Evolutionary conservation across 352 stramenopile species (phyloP), one percentile per base, ranked within the genome.

Genomic region (Globisporangium parvum): DNA sequence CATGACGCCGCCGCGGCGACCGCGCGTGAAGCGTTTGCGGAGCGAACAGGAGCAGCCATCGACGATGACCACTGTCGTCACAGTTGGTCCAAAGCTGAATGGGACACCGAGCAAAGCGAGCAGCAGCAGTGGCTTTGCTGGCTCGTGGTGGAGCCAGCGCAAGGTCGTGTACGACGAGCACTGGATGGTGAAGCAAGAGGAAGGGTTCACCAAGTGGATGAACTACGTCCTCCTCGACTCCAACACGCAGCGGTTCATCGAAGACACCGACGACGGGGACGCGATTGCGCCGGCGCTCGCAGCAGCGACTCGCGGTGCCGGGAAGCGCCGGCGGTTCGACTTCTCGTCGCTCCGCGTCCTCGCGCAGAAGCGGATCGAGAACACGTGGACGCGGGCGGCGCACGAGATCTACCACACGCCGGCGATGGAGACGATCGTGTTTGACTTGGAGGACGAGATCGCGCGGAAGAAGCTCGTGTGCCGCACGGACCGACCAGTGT

Each of bases 181-280:
- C 46, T 93, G 85, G 84, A 87, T 91, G 66, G 53, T 67, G 4
- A 90, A 90, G 41, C 85, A 95, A 58, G 80, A 83, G 28, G 67
- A 86, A 59, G 82, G 77, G 0, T 92, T 93, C 47, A 90, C 76
- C 11, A 91, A 88, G 53, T 95, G 85, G 85, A 87, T 93, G 45
- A 95, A 95, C 63, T 93, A 88, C 61, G 84, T 92, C 23, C 57
- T 93, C 0, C 67, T 91, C 6, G 76, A 89, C 31, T 70, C 77
- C 3, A 75, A 70, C 26, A 62, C 64, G 1, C 60, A 83, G 26
- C 70, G 71, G 23, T 56, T 83, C 40, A 42, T 56, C n/a, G 66
- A 65, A 31, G 67, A 75, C 46, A 55, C 64, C 6, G 63, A 60
- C 9, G 59, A 69, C 18, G 56, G 62, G n/a, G 54, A 65, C 10